Base-by-base conservation (phyloP, 2,329 filamentous ascomycete species). In the Aspergillus aculeatinus region DNA sequence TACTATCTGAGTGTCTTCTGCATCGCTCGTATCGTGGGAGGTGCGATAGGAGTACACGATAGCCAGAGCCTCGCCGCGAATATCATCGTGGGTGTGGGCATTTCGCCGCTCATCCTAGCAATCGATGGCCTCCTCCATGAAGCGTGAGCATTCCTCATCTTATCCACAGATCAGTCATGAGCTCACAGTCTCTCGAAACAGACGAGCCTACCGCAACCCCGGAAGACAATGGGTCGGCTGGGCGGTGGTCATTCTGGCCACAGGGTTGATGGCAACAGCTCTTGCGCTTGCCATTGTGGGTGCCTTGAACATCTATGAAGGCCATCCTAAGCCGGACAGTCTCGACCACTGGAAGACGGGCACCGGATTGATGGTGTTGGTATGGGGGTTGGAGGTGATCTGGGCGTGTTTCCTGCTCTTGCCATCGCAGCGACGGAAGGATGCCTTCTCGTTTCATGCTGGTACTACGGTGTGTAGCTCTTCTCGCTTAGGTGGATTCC, bases 1-100 rank as follows among this genome's bases (percentile, higher is more conserved):
- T 55, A 70, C 27, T 80, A 76, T 58, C 64, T 80, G 4, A 59
- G 70, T 31, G 57, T 69, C 4, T 81, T 80, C 58, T 78, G 77
- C 48, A 62, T 63, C 1, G 67, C 79, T 0, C 72, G 74, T 9
- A 72, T 81, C 25, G 58, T 77, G 7, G 72, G 74, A 14, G 72
- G 65, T 42, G 67, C 54, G 4, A 19, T 70, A 6, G 61, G 58
- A 3, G 35, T 65, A 1, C 58, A 55, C 2, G 42, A 54, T 35
- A 39, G 21, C 9, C 31, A 59, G 3, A 67, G 67, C 59, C 58
- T 64, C 25, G 63, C 68, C 2, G 77, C 75, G 4, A 67, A 65
- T 10, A 68, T 80, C 14, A 69, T 80, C 19, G 64, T 71, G 29
- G 76, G 70, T 31, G 67, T 81, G 35, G 77, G 77, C 4, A 59